These are phyloP conservation scores for Mycena alexandri DNA, from an alignment of 768 basidiomycete species.

Conservation along the genomic window DNA sequence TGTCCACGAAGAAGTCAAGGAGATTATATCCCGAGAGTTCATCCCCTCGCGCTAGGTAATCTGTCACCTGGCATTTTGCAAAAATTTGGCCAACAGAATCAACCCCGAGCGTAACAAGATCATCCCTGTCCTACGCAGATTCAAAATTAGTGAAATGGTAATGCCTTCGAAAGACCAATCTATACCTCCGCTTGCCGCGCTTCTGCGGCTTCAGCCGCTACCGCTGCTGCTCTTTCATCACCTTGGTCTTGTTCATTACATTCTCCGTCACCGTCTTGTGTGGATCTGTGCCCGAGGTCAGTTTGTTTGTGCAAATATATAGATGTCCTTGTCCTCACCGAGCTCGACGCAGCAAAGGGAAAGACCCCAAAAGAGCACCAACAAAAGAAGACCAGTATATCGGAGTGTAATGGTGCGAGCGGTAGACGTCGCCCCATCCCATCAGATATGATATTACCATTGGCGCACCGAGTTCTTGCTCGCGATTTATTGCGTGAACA, in stretches of 20 bases:
- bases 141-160: neutral
- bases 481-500: constrained; percentile 47
- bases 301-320: no score
- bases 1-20: constrained; percentile 47
- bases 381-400: constrained; percentile 52
- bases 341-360: constrained; percentile 36
- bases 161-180: no score
- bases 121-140: constrained; percentile 26
- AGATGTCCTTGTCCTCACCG: neutral
- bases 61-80: constrained; percentile 40
- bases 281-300: no score
- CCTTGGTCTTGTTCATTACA: neutral
- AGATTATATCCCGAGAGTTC: constrained; percentile 38
- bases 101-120: constrained; percentile 18
- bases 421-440: constrained; percentile 56
- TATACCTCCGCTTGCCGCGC: constrained; percentile 4
- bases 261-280: no score
- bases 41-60: constrained; percentile 44
- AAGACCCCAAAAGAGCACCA: constrained; percentile 33
- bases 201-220: constrained; percentile 1
- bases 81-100: constrained; percentile 25
- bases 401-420: constrained; percentile 51
- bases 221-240: neutral
- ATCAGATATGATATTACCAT: constrained; percentile 58
- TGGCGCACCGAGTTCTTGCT: constrained; percentile 54